Evolutionary conservation across 2,329 filamentous ascomycete genomes (phyloP), one percentile per base, ranked within the genome.

Genomic region (Penicillium sp.): DNA sequence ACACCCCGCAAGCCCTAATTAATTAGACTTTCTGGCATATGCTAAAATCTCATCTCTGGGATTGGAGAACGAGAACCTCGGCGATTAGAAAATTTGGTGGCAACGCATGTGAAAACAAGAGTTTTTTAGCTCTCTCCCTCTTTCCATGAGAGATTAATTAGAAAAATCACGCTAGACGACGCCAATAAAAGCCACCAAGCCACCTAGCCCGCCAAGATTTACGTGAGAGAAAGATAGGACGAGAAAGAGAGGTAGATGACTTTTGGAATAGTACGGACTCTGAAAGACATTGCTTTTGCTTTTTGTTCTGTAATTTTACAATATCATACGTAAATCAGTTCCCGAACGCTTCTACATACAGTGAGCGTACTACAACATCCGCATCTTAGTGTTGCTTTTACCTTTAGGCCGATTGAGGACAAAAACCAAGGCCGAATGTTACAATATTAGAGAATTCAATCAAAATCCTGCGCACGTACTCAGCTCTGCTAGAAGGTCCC

Each of bases 401-500:
- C 33, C 22, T 37, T 10, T 28, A 28, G 16, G 19, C 11, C 33
- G 16, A 37, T 37, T 37, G 33, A 28, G 16, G 26, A 48, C 11
- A 10, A 37, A 37, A 26, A 47, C 16, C 19, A n/a, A n/a, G n/a
- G 5, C 14, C 40, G 25, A 41, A 31, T 31, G 9, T 31, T 50
- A 50, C 46, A 50, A 17, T 49, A 47, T 36, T 26, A 48, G n/a
- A 2, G 17, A 41, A 49, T 31, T 28, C 31, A 25, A 41, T 50
- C 26, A 50, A 28, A 41, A 41, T 33, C 26, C 26, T 10, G 36
- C 47, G 26, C 47, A 50, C n/a, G 6, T 31, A 33, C 73, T 75
- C 36, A 81, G 50, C 33, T 75, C 77, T 26, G 62, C 59, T 42
- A 85, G 51, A 43, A 86, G 53, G 57, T 84, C 81, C 1, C 69